These are phyloP conservation scores for Butyriboletus loyo DNA, from an alignment of 768 basidiomycete species.

Conservation along the genomic window DNA sequence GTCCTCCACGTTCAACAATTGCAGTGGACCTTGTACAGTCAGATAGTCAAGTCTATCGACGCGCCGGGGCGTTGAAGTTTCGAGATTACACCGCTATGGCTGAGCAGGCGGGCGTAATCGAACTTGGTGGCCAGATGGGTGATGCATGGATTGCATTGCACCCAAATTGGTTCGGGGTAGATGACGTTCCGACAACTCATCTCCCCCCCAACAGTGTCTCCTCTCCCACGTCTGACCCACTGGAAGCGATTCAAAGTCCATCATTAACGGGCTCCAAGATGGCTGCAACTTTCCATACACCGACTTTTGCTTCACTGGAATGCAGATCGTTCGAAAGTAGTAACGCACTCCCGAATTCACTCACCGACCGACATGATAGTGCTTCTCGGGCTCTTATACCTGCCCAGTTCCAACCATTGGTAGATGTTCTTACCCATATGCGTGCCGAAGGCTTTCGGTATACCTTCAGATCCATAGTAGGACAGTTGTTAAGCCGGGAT, in stretches of 20 bases:
- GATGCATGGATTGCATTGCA: conserved; percentile 30
- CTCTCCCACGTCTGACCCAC: conserved; percentile 16
- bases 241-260: background rate
- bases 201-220: background rate
- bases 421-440: conserved; percentile 32
- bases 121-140: conserved; percentile 16
- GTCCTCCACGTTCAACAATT: conserved; percentile 39
- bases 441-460: conserved; percentile 31
- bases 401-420: conserved; percentile 27
- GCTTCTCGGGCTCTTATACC: conserved; percentile 4
- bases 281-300: background rate
- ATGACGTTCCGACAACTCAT: background rate
- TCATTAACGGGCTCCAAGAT: conserved; percentile 7
- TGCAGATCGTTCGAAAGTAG: background rate
- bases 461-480: conserved; percentile 40
- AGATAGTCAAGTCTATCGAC: conserved; percentile 27
- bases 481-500: conserved; percentile 27
- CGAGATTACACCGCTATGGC: conserved; percentile 28
- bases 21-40: conserved; percentile 31
- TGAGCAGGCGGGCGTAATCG: conserved; percentile 24
- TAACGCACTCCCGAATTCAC: background rate
- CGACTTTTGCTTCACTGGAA: background rate
- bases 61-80: conserved; percentile 27
- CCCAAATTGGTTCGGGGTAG: conserved; percentile 17
- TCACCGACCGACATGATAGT: background rate